Evolutionary conservation across 1,284 basidiomycete genomes (phyloP).

Genomic region (Anthracocystis panici-leucophaei): DNA sequence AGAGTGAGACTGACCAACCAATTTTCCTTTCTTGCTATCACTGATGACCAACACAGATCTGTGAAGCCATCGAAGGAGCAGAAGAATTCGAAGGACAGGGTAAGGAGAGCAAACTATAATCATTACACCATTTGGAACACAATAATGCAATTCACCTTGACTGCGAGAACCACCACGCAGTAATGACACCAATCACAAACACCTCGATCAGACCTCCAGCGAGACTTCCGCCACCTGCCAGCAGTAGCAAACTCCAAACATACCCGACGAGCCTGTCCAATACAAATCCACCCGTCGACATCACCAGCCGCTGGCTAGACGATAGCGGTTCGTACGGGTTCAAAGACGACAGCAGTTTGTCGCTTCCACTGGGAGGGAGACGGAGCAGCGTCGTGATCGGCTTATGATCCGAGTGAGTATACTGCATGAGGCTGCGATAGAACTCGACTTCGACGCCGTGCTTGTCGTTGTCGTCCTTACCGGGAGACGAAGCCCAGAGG

Average conservation of each 20-base stretch:
- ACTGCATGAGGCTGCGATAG: constrained; percentile 67
- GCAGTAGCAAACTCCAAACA: constrained; percentile 79
- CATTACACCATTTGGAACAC: not conserved
- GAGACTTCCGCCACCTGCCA: constrained; percentile 80
- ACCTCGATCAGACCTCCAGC: constrained; percentile 57
- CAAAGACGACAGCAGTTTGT: constrained; percentile 72
- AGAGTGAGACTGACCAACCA: not conserved
- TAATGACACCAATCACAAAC: constrained; percentile 49
- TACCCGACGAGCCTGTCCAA: constrained; percentile 81
- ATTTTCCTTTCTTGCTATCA: not conserved
- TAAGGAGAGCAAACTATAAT: constrained; percentile 46
- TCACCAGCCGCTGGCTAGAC: constrained; percentile 43
- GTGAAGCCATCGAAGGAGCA: constrained; percentile 57
- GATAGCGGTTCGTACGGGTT: constrained; percentile 36
- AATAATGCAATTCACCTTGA: constrained; percentile 3
- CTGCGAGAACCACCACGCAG: constrained; percentile 56
- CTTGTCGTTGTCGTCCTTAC: constrained; percentile 26
- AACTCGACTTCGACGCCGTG: constrained; percentile 62
- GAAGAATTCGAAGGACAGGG: constrained; percentile 50
- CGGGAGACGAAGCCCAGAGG: constrained; percentile 75
- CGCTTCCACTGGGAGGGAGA: constrained; percentile 72
- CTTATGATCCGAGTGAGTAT: constrained; percentile 69
- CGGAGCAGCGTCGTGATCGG: constrained; percentile 67
- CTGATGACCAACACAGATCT: constrained; percentile 26
- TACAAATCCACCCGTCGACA: constrained; percentile 72